Evolutionary conservation across 805 yeast species (phyloP), one percentile per base, ranked within the genome.

Genomic region (Zygotorulaspora sp.): DNA sequence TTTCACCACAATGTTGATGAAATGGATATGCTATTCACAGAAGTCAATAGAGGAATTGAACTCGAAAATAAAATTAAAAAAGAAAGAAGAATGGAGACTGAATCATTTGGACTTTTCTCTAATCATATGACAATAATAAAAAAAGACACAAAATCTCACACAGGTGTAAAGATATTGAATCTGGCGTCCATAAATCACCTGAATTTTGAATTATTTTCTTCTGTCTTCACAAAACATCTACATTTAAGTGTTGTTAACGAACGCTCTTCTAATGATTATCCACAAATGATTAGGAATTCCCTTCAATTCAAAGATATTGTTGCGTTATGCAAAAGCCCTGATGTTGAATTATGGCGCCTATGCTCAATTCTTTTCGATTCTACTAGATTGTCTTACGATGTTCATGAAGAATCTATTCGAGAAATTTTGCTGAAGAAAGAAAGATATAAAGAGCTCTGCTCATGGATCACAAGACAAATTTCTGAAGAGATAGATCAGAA

Each of bases 321-420:
- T 29, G 49, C 20, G 41, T 47, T 45, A 7, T 33, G 45, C 6
- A 43, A 38, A 4, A 42, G 50, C 6, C 21, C 41, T 1, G 60
- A 61, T 8, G 68, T 47, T 19, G 51, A 55, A 3, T 47, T 71
- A 9, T 74, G 87, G 76, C 65, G 67, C n/a, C 62, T 83, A 29
- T 74, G 82, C 1, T 73, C 84, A 1, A 70, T 77, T 14, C 63
- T 88, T 29, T 83, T 83, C 59, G 85, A 78, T 53, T 63, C 64
- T 13, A 44, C 52, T 17, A 31, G 33, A 4, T 16, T 58, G 4
- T 31, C 54, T 5, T 49, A 50, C 4, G 44, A 41, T 7, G 47
- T 54, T 13, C 44, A 50, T 15, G 50, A 57, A 36, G 30, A 47
- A 11, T 50, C 40, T 1, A 49, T 57, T 30, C 32, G 49, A 9